A percentile compares a stretch with the other conserved stretches of the same genome.
phyloP scores from a whole-genome alignment of 108 stramenopile species.

The Cyclotella distinguenda region DNA sequence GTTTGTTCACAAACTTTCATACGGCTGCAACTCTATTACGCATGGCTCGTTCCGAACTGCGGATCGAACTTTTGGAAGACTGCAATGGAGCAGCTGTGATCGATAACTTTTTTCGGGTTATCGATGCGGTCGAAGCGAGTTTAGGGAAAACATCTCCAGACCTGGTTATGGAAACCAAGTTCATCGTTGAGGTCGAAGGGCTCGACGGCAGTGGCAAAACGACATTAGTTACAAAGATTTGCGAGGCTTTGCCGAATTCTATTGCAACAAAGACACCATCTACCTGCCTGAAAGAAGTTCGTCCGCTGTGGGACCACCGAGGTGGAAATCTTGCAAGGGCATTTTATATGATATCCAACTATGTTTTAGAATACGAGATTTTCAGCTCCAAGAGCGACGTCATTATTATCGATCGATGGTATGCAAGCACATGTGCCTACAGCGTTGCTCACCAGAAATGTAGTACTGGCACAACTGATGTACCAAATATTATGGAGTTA shows the following conservation, averaged over 20 bases:
- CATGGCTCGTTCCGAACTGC: neutral
- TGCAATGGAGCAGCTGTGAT: conserved; percentile 4
- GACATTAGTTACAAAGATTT: conserved; percentile 20
- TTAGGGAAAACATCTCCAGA: too few relatives aligned
- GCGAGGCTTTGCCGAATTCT: conserved; percentile 2
- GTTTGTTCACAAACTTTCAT: neutral
- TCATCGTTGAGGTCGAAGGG: conserved; percentile 43
- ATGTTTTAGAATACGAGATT: conserved; percentile 49
- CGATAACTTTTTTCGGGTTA: neutral
- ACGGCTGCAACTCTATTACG: neutral
- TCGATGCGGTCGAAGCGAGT: neutral
- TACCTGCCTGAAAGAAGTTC: conserved; percentile 15
- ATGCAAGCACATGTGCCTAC: conserved; percentile 29
- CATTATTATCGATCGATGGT: conserved; percentile 43
- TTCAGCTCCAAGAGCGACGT: neutral
- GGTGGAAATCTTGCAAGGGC: conserved; percentile 45
- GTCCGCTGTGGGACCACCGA: conserved; percentile 41
- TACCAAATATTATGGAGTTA: neutral
- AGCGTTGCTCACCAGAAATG: conserved; percentile 13
- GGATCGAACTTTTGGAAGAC: neutral
- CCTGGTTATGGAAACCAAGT: too few relatives aligned
- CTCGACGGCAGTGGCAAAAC: conserved; percentile 50
- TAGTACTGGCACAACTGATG: neutral
- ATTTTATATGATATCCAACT: conserved; percentile 50
- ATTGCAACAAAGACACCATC: conserved; percentile 34